A percentile compares a stretch with the other conserved stretches of the same genome.
phyloP scores from a whole-genome alignment of 768 basidiomycete genomes.

The Pleurotus eryngii region DNA sequence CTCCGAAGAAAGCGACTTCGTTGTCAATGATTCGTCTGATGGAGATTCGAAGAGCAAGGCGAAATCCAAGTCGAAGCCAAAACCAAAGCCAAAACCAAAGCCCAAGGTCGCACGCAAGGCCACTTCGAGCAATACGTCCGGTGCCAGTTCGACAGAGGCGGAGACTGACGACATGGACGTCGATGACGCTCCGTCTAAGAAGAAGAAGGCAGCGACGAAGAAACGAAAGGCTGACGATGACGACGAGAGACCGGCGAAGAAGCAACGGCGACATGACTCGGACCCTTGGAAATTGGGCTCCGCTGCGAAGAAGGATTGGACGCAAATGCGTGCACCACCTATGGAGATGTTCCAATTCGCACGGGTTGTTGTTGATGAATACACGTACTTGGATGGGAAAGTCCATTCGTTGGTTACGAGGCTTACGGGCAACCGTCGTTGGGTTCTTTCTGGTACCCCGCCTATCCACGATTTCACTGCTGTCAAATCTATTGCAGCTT shows the following conservation, averaged over 20 bases:
- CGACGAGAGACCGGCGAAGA: slow-evolving; percentile 44
- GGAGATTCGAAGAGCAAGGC: slow-evolving; percentile 29
- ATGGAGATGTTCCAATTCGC: slow-evolving; percentile 92
- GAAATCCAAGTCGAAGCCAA: slow-evolving; percentile 26
- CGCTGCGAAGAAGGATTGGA: slow-evolving; percentile 71
- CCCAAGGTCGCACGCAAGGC: slow-evolving; percentile 8
- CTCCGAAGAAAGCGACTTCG: slow-evolving; percentile 23
- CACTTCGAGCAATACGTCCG: slow-evolving; percentile 17
- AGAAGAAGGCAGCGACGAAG: slow-evolving; percentile 36
- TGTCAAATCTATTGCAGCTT: slow-evolving; percentile 86
- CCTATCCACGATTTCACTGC: slow-evolving; percentile 89
- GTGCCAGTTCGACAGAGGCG: slow-evolving; percentile 26
- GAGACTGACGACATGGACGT: slow-evolving; percentile 47
- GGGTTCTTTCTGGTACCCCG: slow-evolving; percentile 97
- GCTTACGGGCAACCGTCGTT: slow-evolving; percentile 74
- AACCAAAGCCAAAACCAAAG: slow-evolving; percentile 18
- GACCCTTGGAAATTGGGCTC: slow-evolving; percentile 80
- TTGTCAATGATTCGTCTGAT: slow-evolving; percentile 28
- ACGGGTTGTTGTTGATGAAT: slow-evolving; percentile 89
- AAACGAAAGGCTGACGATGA: slow-evolving; percentile 33
- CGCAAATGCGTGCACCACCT: slow-evolving; percentile 75
- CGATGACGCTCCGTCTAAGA: slow-evolving; percentile 37
- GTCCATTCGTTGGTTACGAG: slow-evolving; percentile 75
- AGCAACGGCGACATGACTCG: slow-evolving; percentile 49
- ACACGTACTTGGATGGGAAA: slow-evolving; percentile 86